These are phyloP conservation scores for Macaranga tanarius DNA, from an alignment of 441 rosid genomes.

Conservation along the genomic window DNA sequence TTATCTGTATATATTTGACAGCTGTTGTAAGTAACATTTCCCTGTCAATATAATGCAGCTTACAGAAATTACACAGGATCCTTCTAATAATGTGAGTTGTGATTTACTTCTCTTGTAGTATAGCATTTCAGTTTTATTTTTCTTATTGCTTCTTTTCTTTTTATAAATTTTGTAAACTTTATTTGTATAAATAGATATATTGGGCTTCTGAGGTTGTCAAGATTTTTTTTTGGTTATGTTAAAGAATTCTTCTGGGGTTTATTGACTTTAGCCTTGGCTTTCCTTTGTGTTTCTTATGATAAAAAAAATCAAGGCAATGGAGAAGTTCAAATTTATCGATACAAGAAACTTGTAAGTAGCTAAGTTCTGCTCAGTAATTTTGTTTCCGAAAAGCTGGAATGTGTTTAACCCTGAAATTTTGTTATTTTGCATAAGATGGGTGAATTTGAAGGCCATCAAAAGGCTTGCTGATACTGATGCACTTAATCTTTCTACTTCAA, in stretches of 20 bases:
- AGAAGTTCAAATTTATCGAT: constrained; percentile 50
- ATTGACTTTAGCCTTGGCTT: constrained; percentile 13
- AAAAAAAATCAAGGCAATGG: constrained; percentile 36
- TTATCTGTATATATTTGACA: constrained; percentile 13
- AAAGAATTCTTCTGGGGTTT: not conserved
- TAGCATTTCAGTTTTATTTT: too few relatives aligned
- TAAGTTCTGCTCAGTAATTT: not conserved
- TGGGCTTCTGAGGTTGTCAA: not conserved
- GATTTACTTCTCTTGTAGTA: not conserved
- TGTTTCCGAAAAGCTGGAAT: not conserved
- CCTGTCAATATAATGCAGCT: constrained; percentile 45
- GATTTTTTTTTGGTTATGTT: constrained; percentile 16
- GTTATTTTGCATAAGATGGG: constrained; percentile 46
- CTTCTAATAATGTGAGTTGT: constrained; percentile 45
- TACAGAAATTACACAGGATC: constrained; percentile 35
- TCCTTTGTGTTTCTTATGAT: constrained; percentile 23
- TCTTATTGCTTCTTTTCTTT: not conserved
- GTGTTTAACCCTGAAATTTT: constrained; percentile 14
- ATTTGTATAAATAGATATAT: not conserved
- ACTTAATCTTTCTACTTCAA: constrained; percentile 25
- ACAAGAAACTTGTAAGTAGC: constrained; percentile 56
- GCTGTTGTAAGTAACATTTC: constrained; percentile 16
- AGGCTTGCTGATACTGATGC: constrained; percentile 53
- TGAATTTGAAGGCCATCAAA: constrained; percentile 50
- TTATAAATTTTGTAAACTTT: not conserved